Evolutionary conservation across 2,329 filamentous ascomycete species (phyloP).

Genomic region (Zalaria obscura): DNA sequence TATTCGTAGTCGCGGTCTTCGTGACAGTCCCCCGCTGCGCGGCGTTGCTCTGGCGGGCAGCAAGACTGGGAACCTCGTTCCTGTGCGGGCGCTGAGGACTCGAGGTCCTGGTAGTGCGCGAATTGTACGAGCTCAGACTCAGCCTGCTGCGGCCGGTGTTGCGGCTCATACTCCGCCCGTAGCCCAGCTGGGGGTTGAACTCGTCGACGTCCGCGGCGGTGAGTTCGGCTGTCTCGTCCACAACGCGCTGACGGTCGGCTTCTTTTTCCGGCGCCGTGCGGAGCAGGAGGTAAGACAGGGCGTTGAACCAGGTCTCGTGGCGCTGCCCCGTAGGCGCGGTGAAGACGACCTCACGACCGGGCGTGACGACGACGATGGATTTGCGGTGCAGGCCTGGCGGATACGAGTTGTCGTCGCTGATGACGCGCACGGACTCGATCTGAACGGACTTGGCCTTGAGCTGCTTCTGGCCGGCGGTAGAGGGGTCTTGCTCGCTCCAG

Average conservation of each 20-base stretch:
- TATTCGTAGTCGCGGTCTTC: too few relatives aligned
- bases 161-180: conserved; percentile 37
- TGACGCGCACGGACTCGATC: conserved; percentile 83
- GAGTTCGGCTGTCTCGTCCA: conserved; percentile 38
- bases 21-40: background rate
- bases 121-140: conserved; percentile 25
- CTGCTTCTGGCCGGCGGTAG: conserved; percentile 61
- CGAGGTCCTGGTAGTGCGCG: conserved; percentile 48
- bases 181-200: conserved; percentile 56
- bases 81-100: conserved; percentile 34
- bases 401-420: conserved; percentile 88
- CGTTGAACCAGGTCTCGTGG: conserved; percentile 98
- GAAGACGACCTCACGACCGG: conserved; percentile 80
- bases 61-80: conserved; percentile 7
- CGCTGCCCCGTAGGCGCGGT: conserved; percentile 86
- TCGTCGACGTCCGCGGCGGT: conserved; percentile 51
- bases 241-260: conserved; percentile 14
- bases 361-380: conserved; percentile 80
- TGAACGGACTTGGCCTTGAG: conserved; percentile 76
- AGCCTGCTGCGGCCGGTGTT: conserved; percentile 30
- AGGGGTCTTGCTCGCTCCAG: conserved; percentile 88
- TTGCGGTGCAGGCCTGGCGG: conserved; percentile 90
- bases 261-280: conserved; percentile 44
- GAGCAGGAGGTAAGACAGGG: conserved; percentile 79
- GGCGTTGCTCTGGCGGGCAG: conserved; percentile 4